Percentiles rank a stretch among this genome's conserved stretches.
phyloP scores from a whole-genome alignment of 768 basidiomycete genomes.

The Aureoboletus auriporus region DNA sequence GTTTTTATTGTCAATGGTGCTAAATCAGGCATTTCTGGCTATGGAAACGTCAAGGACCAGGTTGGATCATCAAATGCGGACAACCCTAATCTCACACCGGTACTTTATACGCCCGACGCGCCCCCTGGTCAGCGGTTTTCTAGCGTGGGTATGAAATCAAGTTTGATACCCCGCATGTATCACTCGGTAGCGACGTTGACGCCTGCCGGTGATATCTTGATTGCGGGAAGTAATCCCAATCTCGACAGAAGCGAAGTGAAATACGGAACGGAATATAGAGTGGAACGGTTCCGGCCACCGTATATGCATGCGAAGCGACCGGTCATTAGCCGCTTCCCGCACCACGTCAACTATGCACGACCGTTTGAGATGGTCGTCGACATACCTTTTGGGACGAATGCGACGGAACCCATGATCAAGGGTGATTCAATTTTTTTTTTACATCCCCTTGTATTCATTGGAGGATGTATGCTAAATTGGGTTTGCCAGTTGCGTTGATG shows the following conservation, averaged over 20 bases:
- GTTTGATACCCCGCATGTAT: constrained; percentile 70
- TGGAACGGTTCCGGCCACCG: constrained; percentile 82
- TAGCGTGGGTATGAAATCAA: constrained; percentile 52
- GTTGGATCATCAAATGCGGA: constrained; percentile 78
- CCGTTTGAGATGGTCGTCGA: constrained; percentile 43
- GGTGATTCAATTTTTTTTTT: constrained; percentile 37
- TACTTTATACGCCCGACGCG: constrained; percentile 62
- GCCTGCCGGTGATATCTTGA: constrained; percentile 67
- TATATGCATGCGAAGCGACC: constrained; percentile 70
- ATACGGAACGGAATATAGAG: constrained; percentile 85
- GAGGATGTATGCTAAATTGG: constrained; percentile 3
- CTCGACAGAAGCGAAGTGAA: constrained; percentile 66
- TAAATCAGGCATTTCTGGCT: constrained; percentile 68
- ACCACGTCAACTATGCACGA: constrained; percentile 43
- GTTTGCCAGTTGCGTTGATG: constrained; percentile 60
- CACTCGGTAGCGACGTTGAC: constrained; percentile 82
- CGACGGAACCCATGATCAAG: constrained; percentile 41
- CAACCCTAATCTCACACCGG: constrained; percentile 62
- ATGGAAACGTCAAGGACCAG: constrained; percentile 66
- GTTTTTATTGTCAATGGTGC: constrained; percentile 77
- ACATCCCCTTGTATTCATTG: neutral
- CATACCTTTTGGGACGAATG: constrained; percentile 33
- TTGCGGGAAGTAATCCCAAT: constrained; percentile 84
- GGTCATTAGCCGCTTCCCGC: constrained; percentile 33
- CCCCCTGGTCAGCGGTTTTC: constrained; percentile 57